phyloP scores from a whole-genome alignment of 805 yeast species.

The Lachancea kluyveri region DNA sequence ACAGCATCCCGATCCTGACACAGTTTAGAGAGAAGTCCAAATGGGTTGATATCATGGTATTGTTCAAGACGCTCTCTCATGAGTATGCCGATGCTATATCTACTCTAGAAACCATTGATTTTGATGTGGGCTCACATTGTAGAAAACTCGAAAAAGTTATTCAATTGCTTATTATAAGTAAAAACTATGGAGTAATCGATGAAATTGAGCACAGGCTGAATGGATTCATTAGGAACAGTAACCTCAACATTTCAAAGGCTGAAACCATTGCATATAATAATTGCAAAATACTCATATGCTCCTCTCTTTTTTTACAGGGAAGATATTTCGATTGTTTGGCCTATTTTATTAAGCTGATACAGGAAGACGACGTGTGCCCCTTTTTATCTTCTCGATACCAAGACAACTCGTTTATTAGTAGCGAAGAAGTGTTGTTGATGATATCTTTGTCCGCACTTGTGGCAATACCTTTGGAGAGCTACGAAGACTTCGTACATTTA shows the following conservation, averaged over 20 bases:
- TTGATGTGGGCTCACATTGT: conserved; percentile 7
- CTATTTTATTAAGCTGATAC: conserved; percentile 14
- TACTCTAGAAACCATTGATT: conserved; percentile 14
- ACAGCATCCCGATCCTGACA: too few relatives aligned
- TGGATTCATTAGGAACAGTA: conserved; percentile 1
- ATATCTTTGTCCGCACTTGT: conserved; percentile 20
- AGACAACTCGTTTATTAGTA: conserved; percentile 8
- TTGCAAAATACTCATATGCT: conserved; percentile 12
- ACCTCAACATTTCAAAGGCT: conserved; percentile 1
- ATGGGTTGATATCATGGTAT: too few relatives aligned
- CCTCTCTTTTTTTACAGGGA: conserved; percentile 18
- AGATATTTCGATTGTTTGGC: conserved; percentile 18
- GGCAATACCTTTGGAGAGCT: conserved; percentile 25
- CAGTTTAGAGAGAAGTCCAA: too few relatives aligned
- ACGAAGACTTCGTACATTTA: conserved; percentile 19
- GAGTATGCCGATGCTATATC: conserved; percentile 20
- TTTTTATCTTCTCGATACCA: too few relatives aligned
- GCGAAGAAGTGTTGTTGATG: conserved; percentile 19
- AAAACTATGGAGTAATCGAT: conserved; percentile 18
- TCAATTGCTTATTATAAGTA: conserved; percentile 13
- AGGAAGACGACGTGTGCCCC: conserved; percentile 13
- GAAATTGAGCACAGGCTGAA: conserved; percentile 21
- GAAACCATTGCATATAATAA: conserved; percentile 14
- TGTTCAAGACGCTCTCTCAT: conserved; percentile 16
- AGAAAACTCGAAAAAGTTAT: conserved; percentile 16